These are phyloP conservation scores for Petrea volubilis DNA, from an alignment of 257 asterid species.

Conservation along the genomic window DNA sequence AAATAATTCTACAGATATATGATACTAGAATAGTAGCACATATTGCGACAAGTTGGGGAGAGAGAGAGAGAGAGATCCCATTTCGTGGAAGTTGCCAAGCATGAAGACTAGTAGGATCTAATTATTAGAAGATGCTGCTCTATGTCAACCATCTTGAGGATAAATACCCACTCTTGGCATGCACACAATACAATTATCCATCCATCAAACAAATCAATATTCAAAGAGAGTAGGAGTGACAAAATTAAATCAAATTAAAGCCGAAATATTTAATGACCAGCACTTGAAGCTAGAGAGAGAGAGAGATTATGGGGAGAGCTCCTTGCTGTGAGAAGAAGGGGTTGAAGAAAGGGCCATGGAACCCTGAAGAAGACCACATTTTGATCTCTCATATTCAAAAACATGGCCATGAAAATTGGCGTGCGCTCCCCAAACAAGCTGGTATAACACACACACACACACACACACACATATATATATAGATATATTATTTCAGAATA, in stretches of 20 bases:
- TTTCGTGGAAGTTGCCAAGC: not conserved
- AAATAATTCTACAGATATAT: too few species aligned
- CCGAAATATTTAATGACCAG: too few species aligned
- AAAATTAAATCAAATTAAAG: too few species aligned
- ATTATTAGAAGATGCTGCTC: too few species aligned
- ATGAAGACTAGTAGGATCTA: not conserved
- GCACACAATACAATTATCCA: not conserved
- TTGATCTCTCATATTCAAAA: slow-evolving; percentile 46
- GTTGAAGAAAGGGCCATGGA: slow-evolving; percentile 66
- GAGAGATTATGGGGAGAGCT: slow-evolving; percentile 66
- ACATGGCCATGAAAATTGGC: slow-evolving; percentile 66
- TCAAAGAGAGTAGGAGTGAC: too few species aligned
- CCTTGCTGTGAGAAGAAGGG: slow-evolving; percentile 76
- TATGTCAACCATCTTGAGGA: not conserved
- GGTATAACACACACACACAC: too few species aligned
- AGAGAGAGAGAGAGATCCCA: not conserved
- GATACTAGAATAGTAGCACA: too few species aligned
- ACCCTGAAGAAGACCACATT: slow-evolving; percentile 61
- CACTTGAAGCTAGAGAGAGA: too few species aligned
- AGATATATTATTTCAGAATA: too few species aligned
- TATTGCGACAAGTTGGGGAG: too few species aligned
- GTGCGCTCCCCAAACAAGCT: slow-evolving; percentile 69
- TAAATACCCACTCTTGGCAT: not conserved
- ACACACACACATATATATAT: too few species aligned
- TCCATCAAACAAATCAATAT: not conserved